Evolutionary conservation across 768 basidiomycete genomes (phyloP), one percentile per base, ranked within the genome.

Genomic region (Rhizopogon salebrosus): DNA sequence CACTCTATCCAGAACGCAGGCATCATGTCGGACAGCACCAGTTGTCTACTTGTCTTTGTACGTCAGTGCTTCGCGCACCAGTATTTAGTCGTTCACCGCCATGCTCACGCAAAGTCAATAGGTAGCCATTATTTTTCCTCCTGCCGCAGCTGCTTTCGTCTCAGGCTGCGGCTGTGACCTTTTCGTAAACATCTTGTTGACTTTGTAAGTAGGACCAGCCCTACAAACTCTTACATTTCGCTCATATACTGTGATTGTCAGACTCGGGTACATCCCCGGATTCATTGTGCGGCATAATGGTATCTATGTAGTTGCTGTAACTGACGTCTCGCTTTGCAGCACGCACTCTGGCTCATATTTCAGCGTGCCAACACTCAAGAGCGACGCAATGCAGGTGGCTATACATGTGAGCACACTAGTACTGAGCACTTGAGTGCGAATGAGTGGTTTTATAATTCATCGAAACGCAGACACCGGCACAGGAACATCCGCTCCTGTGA

Each of bases 261-360:
- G 89, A 34, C 73, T 92, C 51, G 91, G 87, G 10, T 90, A 84
- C 63, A 62, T 91, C 23, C 88, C 89, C 1, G 88, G 82, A 8
- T 74, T 73, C 54, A 55, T 82, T 41, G 79, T 79, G 26, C 57
- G 75, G 38, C 22, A 24, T 20, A 23, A 8, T 14, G 2, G 22
- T 39, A 27, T 0, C 6, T n/a, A 22, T 10, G 20, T 6, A 22
- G 16, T 13, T 48, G 34, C 16, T 4, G 16, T 6, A 7, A 23
- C 36, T 37, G 34, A 29, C 54, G 13, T 27, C 45, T 22, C 1
- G 22, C 27, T 27, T 5, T 45, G 6, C 34, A 81, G 80, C 91
- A 93, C 62, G 89, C 90, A 1, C 86, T 91, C 69, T 93, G 87
- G 87, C 75, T 95, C 51, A 85, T 93, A 41, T 85, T 91, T 70